Evolutionary conservation across 345 rosid genomes (phyloP).

Genomic region (Lumnitzera racemosa): DNA sequence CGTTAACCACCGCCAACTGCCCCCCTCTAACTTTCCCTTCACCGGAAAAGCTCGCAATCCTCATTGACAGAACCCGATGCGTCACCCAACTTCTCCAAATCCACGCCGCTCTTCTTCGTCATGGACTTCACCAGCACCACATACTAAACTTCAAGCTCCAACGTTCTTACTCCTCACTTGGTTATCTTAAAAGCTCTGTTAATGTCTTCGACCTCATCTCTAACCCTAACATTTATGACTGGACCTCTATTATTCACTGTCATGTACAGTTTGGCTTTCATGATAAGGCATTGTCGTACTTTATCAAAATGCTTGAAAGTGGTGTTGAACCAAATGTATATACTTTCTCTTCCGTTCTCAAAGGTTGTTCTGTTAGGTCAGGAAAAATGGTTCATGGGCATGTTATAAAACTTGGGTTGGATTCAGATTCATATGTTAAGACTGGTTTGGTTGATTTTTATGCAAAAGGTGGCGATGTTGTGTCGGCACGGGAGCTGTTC

Average conservation of each 20-base stretch:
- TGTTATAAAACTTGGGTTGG: constrained; percentile 51
- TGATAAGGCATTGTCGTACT: constrained; percentile 36
- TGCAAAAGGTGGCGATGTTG: constrained; percentile 49
- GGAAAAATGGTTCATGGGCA: constrained; percentile 45
- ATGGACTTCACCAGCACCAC: constrained; percentile 40
- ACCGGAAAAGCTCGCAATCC: constrained; percentile 33
- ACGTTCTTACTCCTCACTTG: constrained; percentile 65
- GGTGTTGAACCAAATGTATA: constrained; percentile 51
- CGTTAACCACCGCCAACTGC: constrained; percentile 5
- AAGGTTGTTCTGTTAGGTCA: constrained; percentile 38
- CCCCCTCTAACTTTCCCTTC: constrained; percentile 6
- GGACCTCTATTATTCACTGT: constrained; percentile 52
- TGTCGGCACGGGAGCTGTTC: constrained; percentile 55
- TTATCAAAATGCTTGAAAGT: constrained; percentile 38
- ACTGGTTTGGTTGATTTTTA: constrained; percentile 63
- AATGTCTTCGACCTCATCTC: constrained; percentile 41
- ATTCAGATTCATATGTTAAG: constrained; percentile 51
- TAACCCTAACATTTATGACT: constrained; percentile 47
- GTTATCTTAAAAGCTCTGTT: constrained; percentile 39
- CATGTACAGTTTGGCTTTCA: constrained; percentile 31
- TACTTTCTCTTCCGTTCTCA: constrained; percentile 66
- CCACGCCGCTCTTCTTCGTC: constrained; percentile 71
- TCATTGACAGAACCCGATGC: constrained; percentile 44
- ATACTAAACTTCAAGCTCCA: constrained; percentile 71
- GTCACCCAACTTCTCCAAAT: constrained; percentile 35